Conservation (phyloP, 768 basidiomycete species). For the Omphalotus guepiniiformis region DNA sequence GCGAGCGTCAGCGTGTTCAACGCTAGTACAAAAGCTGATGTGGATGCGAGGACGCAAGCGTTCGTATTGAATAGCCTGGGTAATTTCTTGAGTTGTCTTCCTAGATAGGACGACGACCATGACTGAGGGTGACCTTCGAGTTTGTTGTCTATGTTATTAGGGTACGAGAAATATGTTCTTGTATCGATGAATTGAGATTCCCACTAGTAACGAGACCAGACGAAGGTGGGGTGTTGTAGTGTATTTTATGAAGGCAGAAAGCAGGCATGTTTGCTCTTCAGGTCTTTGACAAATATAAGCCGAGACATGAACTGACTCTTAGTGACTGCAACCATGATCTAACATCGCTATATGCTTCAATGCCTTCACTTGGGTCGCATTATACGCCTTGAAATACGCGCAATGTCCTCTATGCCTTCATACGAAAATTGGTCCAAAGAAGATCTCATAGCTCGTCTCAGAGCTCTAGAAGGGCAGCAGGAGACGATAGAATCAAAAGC, state of each 20-base stretch:
- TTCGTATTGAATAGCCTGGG: slow-evolving; percentile 32
- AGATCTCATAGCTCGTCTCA: slow-evolving; percentile 64
- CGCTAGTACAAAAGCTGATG: slow-evolving; percentile 40
- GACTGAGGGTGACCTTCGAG: no score
- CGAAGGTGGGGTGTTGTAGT: no score
- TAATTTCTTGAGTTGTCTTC: slow-evolving; percentile 26
- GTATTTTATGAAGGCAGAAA: no score
- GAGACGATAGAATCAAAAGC: no score
- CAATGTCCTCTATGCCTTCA: slow-evolving; percentile 18
- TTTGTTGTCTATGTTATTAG: no score
- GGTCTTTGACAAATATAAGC: no score
- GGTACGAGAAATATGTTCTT: no score
- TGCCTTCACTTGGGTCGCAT: background rate
- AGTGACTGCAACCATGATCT: background rate
- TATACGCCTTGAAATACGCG: slow-evolving; percentile 7
- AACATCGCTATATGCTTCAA: slow-evolving; percentile 6
- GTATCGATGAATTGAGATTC: no score
- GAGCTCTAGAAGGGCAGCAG: slow-evolving; percentile 44
- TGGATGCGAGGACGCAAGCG: slow-evolving; percentile 35
- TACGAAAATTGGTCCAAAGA: slow-evolving; percentile 62
- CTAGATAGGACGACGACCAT: no score
- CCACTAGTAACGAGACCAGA: no score
- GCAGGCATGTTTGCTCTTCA: no score
- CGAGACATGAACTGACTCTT: no score
- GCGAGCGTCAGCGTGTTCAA: slow-evolving; percentile 44